A percentile compares a stretch with the other conserved stretches of the same genome.
Conservation (phyloP, 768 basidiomycete genomes). For the Lactarius hengduanensis region DNA sequence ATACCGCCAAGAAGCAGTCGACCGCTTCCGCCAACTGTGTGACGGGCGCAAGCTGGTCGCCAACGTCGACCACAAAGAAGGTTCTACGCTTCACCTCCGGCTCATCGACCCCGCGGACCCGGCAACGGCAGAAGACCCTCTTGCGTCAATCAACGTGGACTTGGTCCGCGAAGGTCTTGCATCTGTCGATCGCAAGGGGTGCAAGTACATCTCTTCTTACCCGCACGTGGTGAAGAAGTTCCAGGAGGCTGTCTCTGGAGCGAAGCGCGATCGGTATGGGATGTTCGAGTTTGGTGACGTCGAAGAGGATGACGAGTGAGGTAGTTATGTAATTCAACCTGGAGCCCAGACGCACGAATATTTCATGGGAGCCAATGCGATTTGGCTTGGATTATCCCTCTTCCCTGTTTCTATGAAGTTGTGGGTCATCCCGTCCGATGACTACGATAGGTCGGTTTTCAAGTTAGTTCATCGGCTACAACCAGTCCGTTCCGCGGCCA, state of each 20-base stretch:
- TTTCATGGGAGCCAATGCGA: not conserved
- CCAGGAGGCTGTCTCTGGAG: conserved; percentile 55
- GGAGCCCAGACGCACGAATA: not conserved
- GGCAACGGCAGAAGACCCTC: conserved; percentile 59
- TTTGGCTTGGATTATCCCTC: not conserved
- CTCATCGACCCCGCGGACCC: conserved; percentile 88
- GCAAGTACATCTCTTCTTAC: conserved; percentile 70
- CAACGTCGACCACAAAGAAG: conserved; percentile 89
- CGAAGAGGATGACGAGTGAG: conserved; percentile 65
- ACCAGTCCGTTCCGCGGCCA: not conserved
- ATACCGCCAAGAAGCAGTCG: conserved; percentile 80
- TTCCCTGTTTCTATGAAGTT: not conserved
- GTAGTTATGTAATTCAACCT: not conserved
- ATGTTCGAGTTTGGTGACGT: conserved; percentile 94
- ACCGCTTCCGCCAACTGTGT: conserved; percentile 80
- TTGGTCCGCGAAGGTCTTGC: conserved; percentile 87
- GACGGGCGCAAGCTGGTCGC: conserved; percentile 96
- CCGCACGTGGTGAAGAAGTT: conserved; percentile 65
- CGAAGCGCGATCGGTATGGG: conserved; percentile 73
- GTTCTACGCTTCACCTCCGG: conserved; percentile 76
- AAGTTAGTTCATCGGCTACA: not conserved
- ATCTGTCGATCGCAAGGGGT: conserved; percentile 71
- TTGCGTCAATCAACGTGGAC: conserved; percentile 84
- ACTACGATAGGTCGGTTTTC: not conserved
- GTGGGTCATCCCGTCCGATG: not conserved